Base-by-base conservation (phyloP, 805 yeast species). In the Ascoidea tarda region DNA sequence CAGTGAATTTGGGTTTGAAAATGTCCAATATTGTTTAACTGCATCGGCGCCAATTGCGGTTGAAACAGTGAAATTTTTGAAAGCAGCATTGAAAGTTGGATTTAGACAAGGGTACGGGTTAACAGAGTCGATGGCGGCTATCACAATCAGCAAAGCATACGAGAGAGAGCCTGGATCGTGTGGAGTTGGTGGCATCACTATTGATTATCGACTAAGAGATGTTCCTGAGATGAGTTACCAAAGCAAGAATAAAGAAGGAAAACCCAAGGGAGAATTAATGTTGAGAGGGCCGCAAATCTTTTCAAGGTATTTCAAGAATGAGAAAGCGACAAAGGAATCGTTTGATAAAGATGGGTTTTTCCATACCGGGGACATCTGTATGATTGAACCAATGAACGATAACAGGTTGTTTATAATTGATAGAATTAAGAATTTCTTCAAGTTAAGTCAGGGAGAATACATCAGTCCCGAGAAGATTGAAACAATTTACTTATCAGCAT, bases 351-450 rank as follows among this genome's bases (percentile, higher is more conserved):
- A 73, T 12, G 78, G 78, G 3, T 77, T 79, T 79, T 77, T 73
- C 59, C 66, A 68, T 49, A 71, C 81, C 2, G 82, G 82, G 32
- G 84, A 79, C 59, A 73, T 79, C 59, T 82, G 76, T 3, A 60
- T 63, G 47, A 59, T 79, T 45, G 72, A 70, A 49, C 49, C 53
- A 1, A 60, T 66, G 0, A 10, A 10, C 14, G 8, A 38, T 38
- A 84, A 86, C 5, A 71, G 77, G 46, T 61, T 81, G 38, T 69
- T 61, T 55, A 77, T 81, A 51, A 71, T 81, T 58, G 87, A 81
- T 59, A 67, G 86, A 51, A 82, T 79, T 46, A 81, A 81, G 71
- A 81, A 81, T 64, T 80, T 81, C 66, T 81, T 80, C 72, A 81
- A 81, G 56, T 62, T 73, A 48, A 66, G 74, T 6, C 77, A 73